Evolutionary conservation across 345 rosid species (phyloP), one percentile per base, ranked within the genome.

Genomic region (Populus davidiana): DNA sequence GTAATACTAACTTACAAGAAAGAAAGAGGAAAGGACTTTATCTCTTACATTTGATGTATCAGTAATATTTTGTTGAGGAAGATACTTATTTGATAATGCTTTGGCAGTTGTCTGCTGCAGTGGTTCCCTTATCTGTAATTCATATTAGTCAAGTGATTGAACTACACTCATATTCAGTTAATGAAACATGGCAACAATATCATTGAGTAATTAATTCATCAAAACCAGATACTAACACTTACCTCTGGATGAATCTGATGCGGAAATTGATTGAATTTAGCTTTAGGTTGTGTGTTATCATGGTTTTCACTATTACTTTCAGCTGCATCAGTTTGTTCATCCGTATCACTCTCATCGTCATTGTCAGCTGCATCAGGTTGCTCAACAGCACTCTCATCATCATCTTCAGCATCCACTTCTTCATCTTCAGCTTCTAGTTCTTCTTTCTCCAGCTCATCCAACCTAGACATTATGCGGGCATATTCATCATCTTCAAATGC

Each of bases 401-500:
- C n/a, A 63, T 74, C 82, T 68, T 85, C 85, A 73, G 72, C 79
- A 35, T 10, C 56, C 68, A 76, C 81, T 2, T 71, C 77, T 14
- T 61, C 78, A 81, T 21, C 82, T 80, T 87, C 94, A 77, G 84
- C 90, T 11, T 86, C 94, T 77, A 84, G 92, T 84, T 93, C 97
- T 84, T 92, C 93, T 82, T 81, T 84, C 88, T 96, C 99, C 81
- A 96, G 98, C 75, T 92, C 97, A 79, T 93, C 93, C 87, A 96
- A 83, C 87, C 90, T 89, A 64, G 96, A 74, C 92, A 92, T 87
- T n/a, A 92, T 79, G 35, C 86, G 86, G 41, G 82, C 90, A 87
- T 84, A 96, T 65, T 91, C 98, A 68, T 91, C 93, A 64, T 88
- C 92, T 79, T 86, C 88, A 71, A 77, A 81, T 62, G 76, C 79